phyloP scores from a whole-genome alignment of 2,329 filamentous ascomycete species.

The Hirsutella minnesotensis region DNA sequence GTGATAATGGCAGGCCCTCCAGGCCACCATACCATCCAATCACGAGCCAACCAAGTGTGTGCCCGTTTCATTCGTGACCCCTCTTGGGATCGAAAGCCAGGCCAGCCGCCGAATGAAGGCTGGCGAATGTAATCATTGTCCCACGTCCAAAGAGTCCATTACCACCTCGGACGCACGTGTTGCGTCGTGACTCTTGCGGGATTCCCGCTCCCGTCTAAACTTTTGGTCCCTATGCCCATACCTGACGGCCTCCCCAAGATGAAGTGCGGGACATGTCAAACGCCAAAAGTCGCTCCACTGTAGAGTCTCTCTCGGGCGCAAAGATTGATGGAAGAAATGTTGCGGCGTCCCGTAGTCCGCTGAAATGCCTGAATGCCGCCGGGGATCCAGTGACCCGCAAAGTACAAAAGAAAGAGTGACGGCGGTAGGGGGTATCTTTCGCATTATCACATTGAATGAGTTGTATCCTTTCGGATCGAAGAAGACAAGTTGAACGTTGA shows the following conservation, averaged over 20 bases:
- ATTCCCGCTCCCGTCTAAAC: not conserved
- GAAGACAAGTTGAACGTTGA: not conserved
- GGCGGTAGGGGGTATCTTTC: constrained; percentile 16
- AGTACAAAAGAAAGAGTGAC: constrained; percentile 12
- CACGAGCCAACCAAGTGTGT: not conserved
- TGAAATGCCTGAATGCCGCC: not conserved
- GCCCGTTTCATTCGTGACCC: not conserved
- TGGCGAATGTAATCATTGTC: not conserved
- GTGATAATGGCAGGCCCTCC: not conserved
- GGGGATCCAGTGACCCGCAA: not conserved
- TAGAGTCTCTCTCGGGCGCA: constrained; percentile 3
- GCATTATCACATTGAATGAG: constrained; percentile 6
- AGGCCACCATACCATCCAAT: not conserved
- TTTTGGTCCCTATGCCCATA: not conserved
- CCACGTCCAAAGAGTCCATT: not conserved
- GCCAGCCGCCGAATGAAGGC: not conserved
- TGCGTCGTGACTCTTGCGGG: not conserved
- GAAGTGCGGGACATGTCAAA: not conserved
- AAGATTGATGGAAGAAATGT: not conserved
- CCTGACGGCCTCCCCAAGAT: not conserved
- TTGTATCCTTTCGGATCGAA: constrained; percentile 6
- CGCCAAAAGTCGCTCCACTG: not conserved
- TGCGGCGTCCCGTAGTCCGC: not conserved
- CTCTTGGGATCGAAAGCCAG: not conserved
- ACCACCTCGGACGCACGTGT: not conserved